phyloP scores from a whole-genome alignment of 169 alveolate species.

The Plasmodium coatneyi region DNA sequence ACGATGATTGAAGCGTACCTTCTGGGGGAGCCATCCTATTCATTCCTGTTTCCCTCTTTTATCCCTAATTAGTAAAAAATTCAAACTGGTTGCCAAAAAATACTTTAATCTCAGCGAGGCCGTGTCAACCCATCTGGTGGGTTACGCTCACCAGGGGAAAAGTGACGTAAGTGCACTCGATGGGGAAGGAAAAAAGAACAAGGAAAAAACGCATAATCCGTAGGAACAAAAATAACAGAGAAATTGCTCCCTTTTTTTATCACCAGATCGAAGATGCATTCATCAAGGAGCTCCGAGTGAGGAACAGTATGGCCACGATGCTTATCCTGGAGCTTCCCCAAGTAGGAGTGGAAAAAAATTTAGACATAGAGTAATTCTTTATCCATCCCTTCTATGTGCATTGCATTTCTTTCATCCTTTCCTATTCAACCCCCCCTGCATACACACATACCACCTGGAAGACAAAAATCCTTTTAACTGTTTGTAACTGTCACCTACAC shows the following conservation, averaged over 20 bases:
- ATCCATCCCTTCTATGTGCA: neutral
- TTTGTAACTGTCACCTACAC: constrained; percentile 47
- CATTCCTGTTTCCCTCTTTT: neutral
- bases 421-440: neutral
- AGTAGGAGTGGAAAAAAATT: neutral
- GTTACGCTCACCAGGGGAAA: constrained; percentile 24
- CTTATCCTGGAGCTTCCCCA: constrained; percentile 22
- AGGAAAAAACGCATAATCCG: neutral
- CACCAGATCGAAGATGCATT: constrained; percentile 55
- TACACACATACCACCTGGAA: neutral
- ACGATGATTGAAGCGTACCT: neutral
- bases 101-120: constrained; percentile 5
- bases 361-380: neutral
- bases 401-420: neutral
- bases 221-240: neutral
- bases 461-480: constrained; percentile 1
- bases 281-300: constrained; percentile 11
- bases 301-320: constrained; percentile 52
- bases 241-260: neutral
- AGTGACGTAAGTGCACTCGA: neutral
- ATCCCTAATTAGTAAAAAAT: constrained; percentile 17
- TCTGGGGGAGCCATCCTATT: neutral
- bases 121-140: constrained; percentile 14
- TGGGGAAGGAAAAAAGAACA: neutral
- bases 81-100: constrained; percentile 7